These are phyloP conservation scores for Saussurea involucrata DNA, from an alignment of 129 eudicot species.

Conservation along the genomic window DNA sequence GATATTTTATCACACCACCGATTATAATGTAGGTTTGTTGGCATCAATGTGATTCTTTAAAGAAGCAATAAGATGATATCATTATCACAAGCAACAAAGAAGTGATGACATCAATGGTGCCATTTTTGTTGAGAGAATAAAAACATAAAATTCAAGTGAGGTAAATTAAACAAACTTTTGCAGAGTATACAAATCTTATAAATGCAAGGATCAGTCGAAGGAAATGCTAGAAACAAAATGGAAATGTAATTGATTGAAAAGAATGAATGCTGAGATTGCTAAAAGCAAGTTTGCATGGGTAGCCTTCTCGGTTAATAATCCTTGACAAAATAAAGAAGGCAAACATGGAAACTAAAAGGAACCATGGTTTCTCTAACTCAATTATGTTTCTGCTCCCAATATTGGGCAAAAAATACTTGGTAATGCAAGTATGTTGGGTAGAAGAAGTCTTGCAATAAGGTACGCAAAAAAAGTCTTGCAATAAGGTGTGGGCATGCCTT, in stretches of 20 bases:
- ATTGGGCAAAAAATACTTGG: no score
- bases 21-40: slow-evolving; percentile 35
- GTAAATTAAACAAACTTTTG: neutral
- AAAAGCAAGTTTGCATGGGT: neutral
- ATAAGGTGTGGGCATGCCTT: no score
- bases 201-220: neutral
- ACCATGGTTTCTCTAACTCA: neutral
- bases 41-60: slow-evolving; percentile 38
- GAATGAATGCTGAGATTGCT: neutral
- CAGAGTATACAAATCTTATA: neutral
- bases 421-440: no score
- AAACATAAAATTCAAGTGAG: neutral
- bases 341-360: neutral
- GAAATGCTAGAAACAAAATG: neutral
- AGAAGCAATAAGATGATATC: slow-evolving; percentile 15
- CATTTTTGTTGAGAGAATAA: neutral
- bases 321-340: neutral
- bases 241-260: neutral
- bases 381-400: no score
- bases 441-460: no score
- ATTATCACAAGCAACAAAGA: neutral
- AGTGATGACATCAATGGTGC: neutral
- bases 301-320: neutral
- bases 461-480: no score
- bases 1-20: slow-evolving; percentile 17